Evolutionary conservation across 2,329 filamentous ascomycete species (phyloP), one percentile per base, ranked within the genome.

Genomic region (Drechslera avenae): DNA sequence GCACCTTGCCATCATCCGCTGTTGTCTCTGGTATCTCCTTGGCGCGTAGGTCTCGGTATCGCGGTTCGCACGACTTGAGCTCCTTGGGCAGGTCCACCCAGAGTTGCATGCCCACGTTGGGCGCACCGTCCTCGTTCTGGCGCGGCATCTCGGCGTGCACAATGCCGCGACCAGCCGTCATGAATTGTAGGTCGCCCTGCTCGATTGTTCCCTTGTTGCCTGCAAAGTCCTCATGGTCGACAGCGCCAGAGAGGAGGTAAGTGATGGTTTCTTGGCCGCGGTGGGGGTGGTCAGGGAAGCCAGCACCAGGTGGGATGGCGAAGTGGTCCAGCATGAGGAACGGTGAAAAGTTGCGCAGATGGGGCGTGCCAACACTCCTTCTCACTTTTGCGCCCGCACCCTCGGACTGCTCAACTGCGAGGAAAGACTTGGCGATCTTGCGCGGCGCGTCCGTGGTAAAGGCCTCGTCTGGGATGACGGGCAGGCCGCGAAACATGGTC

Each of bases 321-420:
- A 97, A 97, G 78, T 97, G 69, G 46, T 97, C 93, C 39, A 97
- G 88, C 91, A 97, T 96, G 36, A 97, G 81, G 76, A 97, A 97
- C 0, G 93, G 94, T 12, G 87, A 90, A 74, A 97, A 88, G 79
- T 96, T 91, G 68, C 87, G 86, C 17, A 97, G 81, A 60, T 88
- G 82, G 4, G 89, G 82, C 1, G 91, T 96, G 62, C 93, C 93
- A 60, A 97, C 89, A 34, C 89, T 92, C 51, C 93, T 86, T 57
- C 93, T 86, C 12, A 97, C 93, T 56, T 86, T 83, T 4, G 93
- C 93, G 49, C 94, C 93, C 0, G 87, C 90, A 35, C 93, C 93
- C 74, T 97, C 93, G 21, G 89, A 79, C 74, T 96, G 90, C 75
- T 96, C 91, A 52, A 88, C 76, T 54, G 93, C 93, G 36, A 91